Evolutionary conservation across 2,329 filamentous ascomycete species (phyloP).

Genomic region (Fulvia fulva): DNA sequence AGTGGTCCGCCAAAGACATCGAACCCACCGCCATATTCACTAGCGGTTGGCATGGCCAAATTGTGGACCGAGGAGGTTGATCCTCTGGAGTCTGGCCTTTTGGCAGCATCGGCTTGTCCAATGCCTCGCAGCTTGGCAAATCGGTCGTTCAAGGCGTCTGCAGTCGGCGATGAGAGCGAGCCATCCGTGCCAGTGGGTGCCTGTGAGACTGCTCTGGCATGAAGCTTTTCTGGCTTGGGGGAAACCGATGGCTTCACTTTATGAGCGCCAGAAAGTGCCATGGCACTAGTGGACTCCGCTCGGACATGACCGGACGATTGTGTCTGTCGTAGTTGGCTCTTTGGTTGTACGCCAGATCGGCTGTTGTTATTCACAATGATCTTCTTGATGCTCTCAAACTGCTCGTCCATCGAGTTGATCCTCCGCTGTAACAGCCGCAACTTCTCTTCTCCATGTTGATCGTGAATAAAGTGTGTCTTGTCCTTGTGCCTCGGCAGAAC

Average conservation of each 20-base stretch:
- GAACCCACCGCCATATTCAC: conserved; percentile 32
- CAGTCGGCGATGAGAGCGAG: conserved; percentile 32
- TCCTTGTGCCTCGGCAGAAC: conserved; percentile 73
- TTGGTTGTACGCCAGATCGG: conserved; percentile 49
- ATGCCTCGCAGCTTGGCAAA: conserved; percentile 27
- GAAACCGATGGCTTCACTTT: conserved; percentile 30
- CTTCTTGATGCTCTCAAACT: conserved; percentile 46
- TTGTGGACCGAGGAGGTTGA: conserved; percentile 26
- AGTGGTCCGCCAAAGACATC: conserved; percentile 12
- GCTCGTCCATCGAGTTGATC: conserved; percentile 33
- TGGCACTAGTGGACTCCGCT: conserved; percentile 17
- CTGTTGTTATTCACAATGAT: conserved; percentile 52
- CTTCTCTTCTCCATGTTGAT: conserved; percentile 43
- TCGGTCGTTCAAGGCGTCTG: conserved; percentile 42
- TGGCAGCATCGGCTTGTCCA: conserved; percentile 7
- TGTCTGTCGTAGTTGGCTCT: conserved; percentile 5
- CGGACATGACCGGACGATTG: conserved; percentile 6
- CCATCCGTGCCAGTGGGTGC: conserved; percentile 24
- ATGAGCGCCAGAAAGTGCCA: conserved; percentile 11
- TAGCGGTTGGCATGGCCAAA: conserved; percentile 41
- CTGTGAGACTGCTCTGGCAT: conserved; percentile 54
- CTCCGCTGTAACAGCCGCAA: conserved; percentile 41
- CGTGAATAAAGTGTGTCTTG: conserved; percentile 58
- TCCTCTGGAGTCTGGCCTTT: conserved; percentile 27
- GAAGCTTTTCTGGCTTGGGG: conserved; percentile 65